Percentiles rank a stretch among this genome's conserved stretches.
Conservation (phyloP, 371 early-diverging fungal species). For the Gilbertella persicaria region DNA sequence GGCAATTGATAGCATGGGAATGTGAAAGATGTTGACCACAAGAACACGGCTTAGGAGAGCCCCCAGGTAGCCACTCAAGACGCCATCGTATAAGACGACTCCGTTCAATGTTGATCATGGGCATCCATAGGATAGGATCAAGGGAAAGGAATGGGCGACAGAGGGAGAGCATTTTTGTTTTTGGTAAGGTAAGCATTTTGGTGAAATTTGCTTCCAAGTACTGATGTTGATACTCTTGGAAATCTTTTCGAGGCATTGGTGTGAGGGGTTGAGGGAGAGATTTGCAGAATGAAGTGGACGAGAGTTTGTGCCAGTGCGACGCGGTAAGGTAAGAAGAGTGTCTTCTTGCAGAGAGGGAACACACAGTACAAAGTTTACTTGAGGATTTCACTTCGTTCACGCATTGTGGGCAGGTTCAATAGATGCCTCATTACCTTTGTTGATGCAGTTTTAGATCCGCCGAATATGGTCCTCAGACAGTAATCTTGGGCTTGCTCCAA, state of each 20-base stretch:
- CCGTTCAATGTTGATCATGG: not conserved
- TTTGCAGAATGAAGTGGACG: not conserved
- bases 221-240: not conserved
- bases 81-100: conserved; percentile 7
- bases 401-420: not conserved
- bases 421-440: not conserved
- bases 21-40: no score
- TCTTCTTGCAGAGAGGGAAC: not conserved
- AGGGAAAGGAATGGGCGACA: not conserved
- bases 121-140: conserved; percentile 4
- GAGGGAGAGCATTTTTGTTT: no score
- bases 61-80: conserved; percentile 11
- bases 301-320: not conserved
- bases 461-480: not conserved
- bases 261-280: not conserved
- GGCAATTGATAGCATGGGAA: no score
- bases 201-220: not conserved
- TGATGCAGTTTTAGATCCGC: not conserved
- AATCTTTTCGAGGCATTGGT: not conserved
- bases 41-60: not conserved
- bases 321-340: not conserved
- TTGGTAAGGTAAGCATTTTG: not conserved
- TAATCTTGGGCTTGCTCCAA: not conserved
- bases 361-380: not conserved
- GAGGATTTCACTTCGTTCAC: not conserved